A percentile compares a stretch with the other conserved stretches of the same genome.
Evolutionary conservation across 1,139 yeast species (phyloP).

Genomic region (Spencermartinsiella ligniputridi): DNA sequence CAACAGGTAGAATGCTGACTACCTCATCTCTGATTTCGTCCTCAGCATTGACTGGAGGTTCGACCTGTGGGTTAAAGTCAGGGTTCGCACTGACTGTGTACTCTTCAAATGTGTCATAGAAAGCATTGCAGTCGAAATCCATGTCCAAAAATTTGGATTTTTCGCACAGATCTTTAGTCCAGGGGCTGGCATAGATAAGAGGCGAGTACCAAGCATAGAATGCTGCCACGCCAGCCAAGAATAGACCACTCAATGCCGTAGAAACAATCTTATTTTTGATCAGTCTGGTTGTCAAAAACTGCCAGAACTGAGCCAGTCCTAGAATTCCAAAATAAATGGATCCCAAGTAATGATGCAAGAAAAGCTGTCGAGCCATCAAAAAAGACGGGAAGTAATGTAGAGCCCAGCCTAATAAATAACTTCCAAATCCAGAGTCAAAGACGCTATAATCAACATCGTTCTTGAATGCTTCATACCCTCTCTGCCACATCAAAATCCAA

Average conservation of each 20-base stretch:
- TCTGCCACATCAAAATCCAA: conserved; percentile 73
- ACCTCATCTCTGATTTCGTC: conserved; percentile 8
- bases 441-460: conserved; percentile 55
- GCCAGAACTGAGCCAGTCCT: conserved; percentile 78
- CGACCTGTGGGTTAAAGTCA: conserved; percentile 7
- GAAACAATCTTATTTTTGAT: conserved; percentile 41
- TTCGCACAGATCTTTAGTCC: conserved; percentile 71
- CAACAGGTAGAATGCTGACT: conserved; percentile 6
- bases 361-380: conserved; percentile 90
- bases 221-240: conserved; percentile 48
- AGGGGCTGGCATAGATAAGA: conserved; percentile 70
- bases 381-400: conserved; percentile 83
- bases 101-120: conserved; percentile 36
- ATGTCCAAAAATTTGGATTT: conserved; percentile 53
- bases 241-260: conserved; percentile 42
- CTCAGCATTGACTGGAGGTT: conserved; percentile 6
- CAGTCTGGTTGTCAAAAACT: conserved; percentile 48
- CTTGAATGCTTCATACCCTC: conserved; percentile 36
- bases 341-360: conserved; percentile 89
- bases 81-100: conserved; percentile 20
- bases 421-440: conserved; percentile 66
- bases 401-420: conserved; percentile 75
- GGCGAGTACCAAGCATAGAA: conserved; percentile 68
- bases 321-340: conserved; percentile 81
- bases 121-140: conserved; percentile 82